Evolutionary conservation across 2,329 filamentous ascomycete genomes (phyloP), one percentile per base, ranked within the genome.

Genomic region (Anisogramma anomala): DNA sequence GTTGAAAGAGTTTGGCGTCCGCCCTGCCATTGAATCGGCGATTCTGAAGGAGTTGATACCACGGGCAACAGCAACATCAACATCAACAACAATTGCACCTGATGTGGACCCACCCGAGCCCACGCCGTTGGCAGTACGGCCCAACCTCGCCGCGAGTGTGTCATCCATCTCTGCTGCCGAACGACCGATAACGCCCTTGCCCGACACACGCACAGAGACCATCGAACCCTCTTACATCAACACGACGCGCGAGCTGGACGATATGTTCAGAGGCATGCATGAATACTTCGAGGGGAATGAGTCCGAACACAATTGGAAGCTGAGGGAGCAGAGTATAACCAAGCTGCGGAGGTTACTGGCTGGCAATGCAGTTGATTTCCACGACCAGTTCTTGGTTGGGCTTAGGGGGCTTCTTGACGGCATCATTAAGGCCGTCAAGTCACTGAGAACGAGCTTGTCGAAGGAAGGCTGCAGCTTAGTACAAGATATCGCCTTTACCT

Each of bases 221-320:
- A 75, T 93, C 51, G 85, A 94, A 40, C 86, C 88, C 2, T 67
- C 82, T 20, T 87, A 89, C 55, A 77, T 94, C 42, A 85, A 88
- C 53, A 89, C 87, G 1, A 71, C 81, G 50, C 74, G 85, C 52
- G 87, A 95, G 56, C 66, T 96, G n/a, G 88, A 95, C 46, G 87
- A 94, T 19, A 77, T 82, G 1, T 79, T 94, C 57, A 77, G 76
- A 49, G 80, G 84, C 23, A 94, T 96, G 84, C 68, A 79, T 23
- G 70, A 71, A 39, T 72, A 73, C 57, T 95, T 95, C 48, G 87
- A 95, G 50, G 88, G 88, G 39, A 85, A 72, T 56, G 89, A 96
- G 63, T 78, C 82, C 0, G 89, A 96, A 56, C 77, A 84, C 45
- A 96, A 96, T 55, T 96, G 89, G 89, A 59, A 84, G 52, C 79